phyloP scores from a whole-genome alignment of 345 rosid species.

The Turritis glabra region DNA sequence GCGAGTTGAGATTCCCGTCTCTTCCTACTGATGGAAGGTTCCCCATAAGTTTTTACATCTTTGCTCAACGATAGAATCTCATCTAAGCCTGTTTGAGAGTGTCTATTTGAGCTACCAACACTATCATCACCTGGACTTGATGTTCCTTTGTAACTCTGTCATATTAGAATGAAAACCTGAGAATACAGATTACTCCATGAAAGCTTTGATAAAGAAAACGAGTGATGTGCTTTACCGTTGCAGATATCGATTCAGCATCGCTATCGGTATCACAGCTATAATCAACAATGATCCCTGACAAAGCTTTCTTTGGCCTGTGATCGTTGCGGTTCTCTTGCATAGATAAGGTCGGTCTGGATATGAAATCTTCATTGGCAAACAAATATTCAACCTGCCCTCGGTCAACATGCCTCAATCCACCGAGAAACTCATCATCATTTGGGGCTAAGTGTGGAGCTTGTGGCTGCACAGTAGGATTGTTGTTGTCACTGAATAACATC shows the following conservation, averaged over 20 bases:
- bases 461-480: not conserved
- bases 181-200: not conserved
- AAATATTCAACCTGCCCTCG: not conserved
- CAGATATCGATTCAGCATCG: constrained; percentile 25
- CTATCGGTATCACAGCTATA: constrained; percentile 15
- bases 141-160: constrained; percentile 2
- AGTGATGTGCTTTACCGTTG: not conserved
- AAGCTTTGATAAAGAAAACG: not conserved
- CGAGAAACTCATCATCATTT: not conserved
- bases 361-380: not conserved
- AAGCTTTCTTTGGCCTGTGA: constrained; percentile 21
- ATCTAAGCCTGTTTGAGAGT: not conserved
- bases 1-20: not conserved
- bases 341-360: not conserved
- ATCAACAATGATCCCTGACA: constrained; percentile 11
- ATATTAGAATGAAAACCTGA: not conserved
- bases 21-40: not conserved
- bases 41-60: not conserved
- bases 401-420: not conserved
- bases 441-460: not conserved
- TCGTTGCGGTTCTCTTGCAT: constrained; percentile 8
- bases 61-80: not conserved
- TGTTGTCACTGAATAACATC: not conserved
- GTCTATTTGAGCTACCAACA: not conserved
- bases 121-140: not conserved